A percentile compares a stretch with the other conserved stretches of the same genome.
Evolutionary conservation across 768 basidiomycete genomes (phyloP).

Genomic region (Gautieria morchelliformis): DNA sequence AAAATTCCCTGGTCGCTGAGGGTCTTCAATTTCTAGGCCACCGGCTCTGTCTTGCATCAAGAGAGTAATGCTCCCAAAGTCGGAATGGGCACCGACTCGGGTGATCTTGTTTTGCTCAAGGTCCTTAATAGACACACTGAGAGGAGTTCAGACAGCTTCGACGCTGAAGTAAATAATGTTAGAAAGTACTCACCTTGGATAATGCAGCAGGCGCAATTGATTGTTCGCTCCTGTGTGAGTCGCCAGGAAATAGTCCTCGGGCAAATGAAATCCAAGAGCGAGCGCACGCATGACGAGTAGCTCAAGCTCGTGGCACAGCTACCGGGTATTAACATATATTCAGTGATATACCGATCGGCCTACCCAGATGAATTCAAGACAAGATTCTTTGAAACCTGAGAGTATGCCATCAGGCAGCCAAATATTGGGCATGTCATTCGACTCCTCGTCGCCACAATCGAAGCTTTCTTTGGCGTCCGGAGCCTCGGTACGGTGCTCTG

Average conservation of each 20-base stretch:
- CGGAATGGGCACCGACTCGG: constrained; percentile 35
- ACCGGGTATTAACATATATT: neutral
- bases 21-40: constrained; percentile 54
- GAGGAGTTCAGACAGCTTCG: neutral
- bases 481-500: constrained; percentile 20
- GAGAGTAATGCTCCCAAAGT: constrained; percentile 49
- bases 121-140: constrained; percentile 22
- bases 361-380: constrained; percentile 39
- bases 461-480: constrained; percentile 44
- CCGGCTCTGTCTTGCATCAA: constrained; percentile 53
- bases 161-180: neutral
- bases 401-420: constrained; percentile 45
- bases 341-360: neutral
- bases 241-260: constrained; percentile 33
- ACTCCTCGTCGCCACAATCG: constrained; percentile 39
- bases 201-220: constrained; percentile 49
- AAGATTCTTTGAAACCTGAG: constrained; percentile 44
- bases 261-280: constrained; percentile 36
- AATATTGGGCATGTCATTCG: constrained; percentile 38
- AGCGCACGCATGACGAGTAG: constrained; percentile 39
- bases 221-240: constrained; percentile 38
- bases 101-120: constrained; percentile 29
- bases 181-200: constrained; percentile 29
- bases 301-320: constrained; percentile 35
- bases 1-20: constrained; percentile 31